Conservation (phyloP, 257 asterid genomes). For the Jaltomata sinuosa region DNA sequence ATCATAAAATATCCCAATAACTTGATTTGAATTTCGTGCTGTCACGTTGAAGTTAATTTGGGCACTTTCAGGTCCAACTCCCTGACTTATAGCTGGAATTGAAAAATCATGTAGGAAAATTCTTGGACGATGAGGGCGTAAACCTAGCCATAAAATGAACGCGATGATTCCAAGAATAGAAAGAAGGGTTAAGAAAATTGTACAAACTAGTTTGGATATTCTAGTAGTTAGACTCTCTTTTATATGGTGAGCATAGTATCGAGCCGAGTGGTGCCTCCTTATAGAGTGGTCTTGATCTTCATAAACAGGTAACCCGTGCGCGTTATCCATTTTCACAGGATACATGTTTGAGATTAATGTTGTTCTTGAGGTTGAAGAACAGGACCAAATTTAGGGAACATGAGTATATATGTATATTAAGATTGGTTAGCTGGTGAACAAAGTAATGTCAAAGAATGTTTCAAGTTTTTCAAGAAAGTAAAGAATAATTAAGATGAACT, state of each 20-base stretch:
- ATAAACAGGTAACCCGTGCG: slow-evolving; percentile 25
- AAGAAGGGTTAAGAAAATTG: slow-evolving; percentile 50
- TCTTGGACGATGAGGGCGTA: slow-evolving; percentile 89
- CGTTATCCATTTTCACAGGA: slow-evolving; percentile 15
- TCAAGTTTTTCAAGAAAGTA: neutral
- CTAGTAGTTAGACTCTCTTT: slow-evolving; percentile 68
- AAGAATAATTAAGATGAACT: neutral
- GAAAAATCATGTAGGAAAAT: slow-evolving; percentile 56
- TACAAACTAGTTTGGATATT: slow-evolving; percentile 62
- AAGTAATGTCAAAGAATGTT: neutral
- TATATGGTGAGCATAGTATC: slow-evolving; percentile 72
- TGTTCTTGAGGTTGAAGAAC: neutral
- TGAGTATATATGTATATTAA: neutral
- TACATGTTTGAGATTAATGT: neutral
- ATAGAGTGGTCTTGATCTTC: slow-evolving; percentile 14
- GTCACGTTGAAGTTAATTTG: slow-evolving; percentile 49
- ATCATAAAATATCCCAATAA: slow-evolving; percentile 57
- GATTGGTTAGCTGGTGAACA: neutral
- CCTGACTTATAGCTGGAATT: slow-evolving; percentile 33
- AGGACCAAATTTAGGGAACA: neutral
- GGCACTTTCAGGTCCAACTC: slow-evolving; percentile 28
- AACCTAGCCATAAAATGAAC: slow-evolving; percentile 81
- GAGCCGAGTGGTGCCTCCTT: slow-evolving; percentile 62
- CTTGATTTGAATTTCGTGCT: slow-evolving; percentile 57
- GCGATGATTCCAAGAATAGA: slow-evolving; percentile 50